phyloP scores from a whole-genome alignment of 768 basidiomycete genomes.

The Daedaleopsis sinensis region DNA sequence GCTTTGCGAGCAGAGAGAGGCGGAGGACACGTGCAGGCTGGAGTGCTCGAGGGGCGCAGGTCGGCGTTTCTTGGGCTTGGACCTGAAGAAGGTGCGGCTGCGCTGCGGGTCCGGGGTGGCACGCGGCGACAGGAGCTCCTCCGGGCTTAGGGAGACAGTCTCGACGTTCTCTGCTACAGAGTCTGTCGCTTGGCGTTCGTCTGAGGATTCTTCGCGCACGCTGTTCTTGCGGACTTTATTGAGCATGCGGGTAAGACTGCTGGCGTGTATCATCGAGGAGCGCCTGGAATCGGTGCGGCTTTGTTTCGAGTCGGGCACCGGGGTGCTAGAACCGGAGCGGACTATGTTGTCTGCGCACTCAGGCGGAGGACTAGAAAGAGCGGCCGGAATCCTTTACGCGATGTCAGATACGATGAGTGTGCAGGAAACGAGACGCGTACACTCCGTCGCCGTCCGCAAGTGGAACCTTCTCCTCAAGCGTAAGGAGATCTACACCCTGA shows the following conservation, averaged over 20 bases:
- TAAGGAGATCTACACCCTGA: slow-evolving; percentile 34
- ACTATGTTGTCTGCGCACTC: slow-evolving; percentile 57
- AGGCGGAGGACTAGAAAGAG: slow-evolving; percentile 32
- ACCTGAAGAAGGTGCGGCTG: slow-evolving; percentile 16
- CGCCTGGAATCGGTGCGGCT: slow-evolving; percentile 20
- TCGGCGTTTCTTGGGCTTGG: slow-evolving; percentile 4
- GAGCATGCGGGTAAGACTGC: slow-evolving; percentile 21
- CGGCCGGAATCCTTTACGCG: slow-evolving; percentile 57
- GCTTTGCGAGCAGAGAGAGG: neutral
- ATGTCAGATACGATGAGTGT: neutral
- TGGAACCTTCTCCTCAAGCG: slow-evolving; percentile 34
- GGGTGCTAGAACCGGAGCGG: slow-evolving; percentile 39
- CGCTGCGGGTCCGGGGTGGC: slow-evolving; percentile 13
- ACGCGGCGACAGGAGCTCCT: slow-evolving; percentile 25
- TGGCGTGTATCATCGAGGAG: slow-evolving; percentile 16
- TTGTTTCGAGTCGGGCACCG: slow-evolving; percentile 25
- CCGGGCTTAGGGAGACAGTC: slow-evolving; percentile 1
- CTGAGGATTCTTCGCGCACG: slow-evolving; percentile 1
- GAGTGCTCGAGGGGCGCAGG: neutral
- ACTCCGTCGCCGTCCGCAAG: slow-evolving; percentile 36
- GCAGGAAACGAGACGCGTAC: slow-evolving; percentile 36
- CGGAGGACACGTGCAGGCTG: slow-evolving; percentile 15
- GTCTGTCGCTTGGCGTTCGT: neutral
- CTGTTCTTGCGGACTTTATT: slow-evolving; percentile 25
- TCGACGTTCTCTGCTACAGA: slow-evolving; percentile 2